Evolutionary conservation across 108 stramenopile species (phyloP).

Genomic region (Cylindrotheca closterium): DNA sequence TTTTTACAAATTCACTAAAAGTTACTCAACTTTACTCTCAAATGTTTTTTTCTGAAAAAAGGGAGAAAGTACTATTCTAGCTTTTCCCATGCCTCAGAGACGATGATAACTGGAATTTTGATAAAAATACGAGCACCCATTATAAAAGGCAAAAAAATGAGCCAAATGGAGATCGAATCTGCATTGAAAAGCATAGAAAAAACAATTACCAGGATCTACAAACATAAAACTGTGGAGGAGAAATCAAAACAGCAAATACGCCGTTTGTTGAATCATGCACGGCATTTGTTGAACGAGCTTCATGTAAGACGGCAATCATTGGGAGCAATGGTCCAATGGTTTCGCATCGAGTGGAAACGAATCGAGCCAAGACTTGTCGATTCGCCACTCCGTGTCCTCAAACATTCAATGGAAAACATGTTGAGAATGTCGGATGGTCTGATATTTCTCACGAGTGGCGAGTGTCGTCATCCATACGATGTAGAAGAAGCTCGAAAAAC

Average conservation of each 20-base stretch:
- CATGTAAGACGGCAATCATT: slow-evolving; percentile 14
- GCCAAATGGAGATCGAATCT: no score
- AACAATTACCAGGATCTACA: slow-evolving; percentile 9
- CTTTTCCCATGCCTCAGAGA: no score
- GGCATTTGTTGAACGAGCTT: slow-evolving; percentile 23
- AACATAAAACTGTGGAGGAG: background rate
- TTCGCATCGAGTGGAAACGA: slow-evolving; percentile 24
- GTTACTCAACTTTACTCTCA: no score
- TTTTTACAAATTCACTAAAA: no score
- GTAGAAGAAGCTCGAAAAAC: slow-evolving; percentile 24
- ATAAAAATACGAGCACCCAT: no score
- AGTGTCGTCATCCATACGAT: slow-evolving; percentile 71
- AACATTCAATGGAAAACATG: slow-evolving; percentile 40
- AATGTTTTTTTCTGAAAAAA: no score
- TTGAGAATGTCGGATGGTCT: slow-evolving; percentile 73
- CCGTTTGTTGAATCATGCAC: slow-evolving; percentile 13
- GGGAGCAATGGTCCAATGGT: slow-evolving; percentile 25
- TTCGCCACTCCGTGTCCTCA: slow-evolving; percentile 21
- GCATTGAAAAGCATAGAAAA: slow-evolving; percentile 23
- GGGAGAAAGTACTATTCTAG: no score
- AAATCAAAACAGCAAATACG: slow-evolving; percentile 8
- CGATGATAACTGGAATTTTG: no score
- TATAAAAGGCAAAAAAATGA: no score
- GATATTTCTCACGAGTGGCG: slow-evolving; percentile 71
- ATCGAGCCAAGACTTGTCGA: slow-evolving; percentile 14